Evolutionary conservation across 2,329 filamentous ascomycete genomes (phyloP).

Genomic region (Pestalotiopsis sp.): DNA sequence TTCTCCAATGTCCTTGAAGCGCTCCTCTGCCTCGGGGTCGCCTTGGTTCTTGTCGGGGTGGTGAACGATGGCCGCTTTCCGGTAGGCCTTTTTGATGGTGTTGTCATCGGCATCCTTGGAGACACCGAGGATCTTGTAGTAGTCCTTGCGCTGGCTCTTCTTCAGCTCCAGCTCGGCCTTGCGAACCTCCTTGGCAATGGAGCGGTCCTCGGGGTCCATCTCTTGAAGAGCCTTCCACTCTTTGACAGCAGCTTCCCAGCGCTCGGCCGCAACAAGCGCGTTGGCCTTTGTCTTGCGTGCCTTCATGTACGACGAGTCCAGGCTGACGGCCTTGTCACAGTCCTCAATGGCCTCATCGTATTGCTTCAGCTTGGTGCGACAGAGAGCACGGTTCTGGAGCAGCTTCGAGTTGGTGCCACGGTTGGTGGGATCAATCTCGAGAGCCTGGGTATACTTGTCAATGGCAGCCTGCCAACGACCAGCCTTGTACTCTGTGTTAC

Average conservation of each 20-base stretch:
- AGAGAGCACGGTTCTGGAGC: conserved; percentile 88
- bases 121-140: conserved; percentile 95
- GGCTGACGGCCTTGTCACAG: conserved; percentile 78
- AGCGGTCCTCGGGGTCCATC: conserved; percentile 77
- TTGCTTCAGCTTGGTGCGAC: conserved; percentile 80
- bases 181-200: conserved; percentile 80
- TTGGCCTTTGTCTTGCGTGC: conserved; percentile 94
- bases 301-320: conserved; percentile 86
- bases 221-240: conserved; percentile 89
- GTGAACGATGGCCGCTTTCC: conserved; percentile 89
- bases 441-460: conserved; percentile 79
- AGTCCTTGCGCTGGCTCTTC: conserved; percentile 96
- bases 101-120: conserved; percentile 81
- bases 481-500: conserved; percentile 87
- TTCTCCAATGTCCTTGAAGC: conserved; percentile 98
- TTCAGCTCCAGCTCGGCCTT: conserved; percentile 94
- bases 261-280: conserved; percentile 79
- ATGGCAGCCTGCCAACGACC: conserved; percentile 79
- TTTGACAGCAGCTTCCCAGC: conserved; percentile 88
- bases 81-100: conserved; percentile 95
- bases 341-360: conserved; percentile 81
- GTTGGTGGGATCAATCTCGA: conserved; percentile 85
- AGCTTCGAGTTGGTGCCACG: conserved; percentile 94
- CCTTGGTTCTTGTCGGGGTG: conserved; percentile 98
- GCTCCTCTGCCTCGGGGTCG: conserved; percentile 79